Base-by-base conservation (phyloP, 1,284 basidiomycete species). In the Ganoderma sp. region DNA sequence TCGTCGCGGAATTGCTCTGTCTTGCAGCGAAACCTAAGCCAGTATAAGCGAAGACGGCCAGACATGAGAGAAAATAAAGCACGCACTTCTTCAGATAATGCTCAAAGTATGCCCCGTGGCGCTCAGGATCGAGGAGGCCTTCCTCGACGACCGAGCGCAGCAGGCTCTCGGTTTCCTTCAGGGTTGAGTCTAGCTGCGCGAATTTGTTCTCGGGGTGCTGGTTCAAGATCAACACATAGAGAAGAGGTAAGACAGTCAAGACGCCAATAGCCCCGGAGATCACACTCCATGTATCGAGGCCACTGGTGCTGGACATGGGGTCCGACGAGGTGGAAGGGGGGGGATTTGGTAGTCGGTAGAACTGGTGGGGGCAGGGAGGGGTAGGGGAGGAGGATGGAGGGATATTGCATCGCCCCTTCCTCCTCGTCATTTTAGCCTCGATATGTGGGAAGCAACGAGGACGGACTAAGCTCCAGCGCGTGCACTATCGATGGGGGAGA, bases 81-180 rank as follows among this genome's bases (percentile, higher is more conserved):
- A 6, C 54, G 54, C 42, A 61, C 59, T 9, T 9, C n/a, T 14
- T 22, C 7, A 61, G 12, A 17, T 43, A 14, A 3, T 1, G 7
- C 2, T 45, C 54, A 3, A 65, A 74, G 15, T 62, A 71, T 12
- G 69, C 77, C 0, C 75, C 75, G 7, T 77, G 76, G 67, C 66
- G 75, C 72, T 71, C 54, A 7, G 59, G 64, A 41, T 37, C 17
- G 0, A 32, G 59, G 0, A 65, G 25, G 25, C 25, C 25, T 28
- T 28, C 25, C 25, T 28, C 25, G 25, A 28, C 25, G 25, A 28
- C 25, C 25, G 25, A 28, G 25, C 25, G 25, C 25, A 28, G 25
- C 25, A 28, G 25, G 25, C 25, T 28, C 10, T 61, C 60, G 22
- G 60, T 61, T 8, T 61, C 60, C 8, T 28, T 32, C 2, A 61